A percentile compares a stretch with the other conserved stretches of the same genome.
Evolutionary conservation across 768 basidiomycete species (phyloP).

Genomic region (Phaeolepiota aurea): DNA sequence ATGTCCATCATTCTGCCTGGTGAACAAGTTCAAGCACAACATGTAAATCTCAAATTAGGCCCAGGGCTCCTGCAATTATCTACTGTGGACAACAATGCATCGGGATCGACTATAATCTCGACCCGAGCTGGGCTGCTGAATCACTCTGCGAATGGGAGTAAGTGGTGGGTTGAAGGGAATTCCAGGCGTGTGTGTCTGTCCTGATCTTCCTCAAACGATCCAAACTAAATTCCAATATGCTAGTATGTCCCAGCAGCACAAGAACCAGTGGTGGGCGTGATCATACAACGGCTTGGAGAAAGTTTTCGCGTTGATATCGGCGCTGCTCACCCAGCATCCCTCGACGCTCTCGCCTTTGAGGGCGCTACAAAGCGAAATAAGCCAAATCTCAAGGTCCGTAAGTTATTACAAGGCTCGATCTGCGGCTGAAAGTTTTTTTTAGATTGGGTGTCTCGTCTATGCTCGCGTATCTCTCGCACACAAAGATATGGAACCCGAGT

Average conservation of each 20-base stretch:
- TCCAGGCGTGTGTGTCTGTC: slow-evolving; percentile 72
- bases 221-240: slow-evolving; percentile 5
- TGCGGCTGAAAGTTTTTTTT: slow-evolving; percentile 3
- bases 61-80: slow-evolving; percentile 63
- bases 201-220: slow-evolving; percentile 3
- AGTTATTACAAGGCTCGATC: not conserved
- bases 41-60: slow-evolving; percentile 78
- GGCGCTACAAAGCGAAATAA: slow-evolving; percentile 91
- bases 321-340: slow-evolving; percentile 70
- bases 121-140: slow-evolving; percentile 67
- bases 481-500: slow-evolving; percentile 96
- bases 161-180: slow-evolving; percentile 87
- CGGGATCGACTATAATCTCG: slow-evolving; percentile 33
- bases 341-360: slow-evolving; percentile 93
- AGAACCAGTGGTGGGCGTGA: slow-evolving; percentile 82
- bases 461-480: slow-evolving; percentile 90
- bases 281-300: slow-evolving; percentile 78
- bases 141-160: slow-evolving; percentile 63
- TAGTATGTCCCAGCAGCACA: slow-evolving; percentile 90
- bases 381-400: slow-evolving; percentile 80
- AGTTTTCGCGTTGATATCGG: slow-evolving; percentile 94
- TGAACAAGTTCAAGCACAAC: slow-evolving; percentile 63
- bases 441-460: slow-evolving; percentile 90
- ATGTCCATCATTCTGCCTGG: slow-evolving; percentile 70
- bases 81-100: slow-evolving; percentile 16